Base-by-base conservation (phyloP, 108 stramenopile species). In the Fistulifera solaris region DNA sequence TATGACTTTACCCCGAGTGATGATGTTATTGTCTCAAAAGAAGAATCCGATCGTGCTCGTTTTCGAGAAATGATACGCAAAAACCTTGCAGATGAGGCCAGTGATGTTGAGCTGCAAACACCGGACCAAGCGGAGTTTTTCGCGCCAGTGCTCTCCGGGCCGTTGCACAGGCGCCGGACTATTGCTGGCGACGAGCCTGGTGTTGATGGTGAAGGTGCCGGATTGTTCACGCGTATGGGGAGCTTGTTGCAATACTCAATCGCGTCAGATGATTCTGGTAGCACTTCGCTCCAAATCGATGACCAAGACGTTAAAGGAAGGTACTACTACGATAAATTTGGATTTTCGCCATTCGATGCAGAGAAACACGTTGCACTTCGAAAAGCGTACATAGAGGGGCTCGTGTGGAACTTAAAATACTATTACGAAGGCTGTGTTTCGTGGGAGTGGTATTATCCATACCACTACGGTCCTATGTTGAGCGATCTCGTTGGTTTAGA, bases 371-470 rank as follows among this genome's bases (percentile, higher is more conserved):
- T 64, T 28, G 83, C 90, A 11, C 59, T 98, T 21, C 81, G 87
- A 28, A 83, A 83, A 54, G 68, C 87, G 7, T 96, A 94, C 70
- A 70, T 96, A 23, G 86, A 93, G 70, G 97, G 95, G 0, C 56
- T 99, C 27, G 86, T 92, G 39, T 99, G 99, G 99, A 89, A 76
- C 59, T 63, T 97, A n/a, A 77, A 85, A 57, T 99, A 99, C 62
- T 97, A 97, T 72, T 96, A 96, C 67, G 70, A 87, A 60, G 97
- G 97, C 22, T 89, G 87, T 52, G 73, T 66, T 31, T 89, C 85
- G 17, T 99, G 99, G 99, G 89, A 93, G 39, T 99, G 97, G 97
- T 99, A 80, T 72, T 99, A 92, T 74, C 99, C 99, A 0, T 95
- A 96, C 68, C 85, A 94, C 27, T 98, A 99, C 56, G 95, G 87